phyloP scores from a whole-genome alignment of 1,139 yeast species.

The Taphrina pruni region DNA sequence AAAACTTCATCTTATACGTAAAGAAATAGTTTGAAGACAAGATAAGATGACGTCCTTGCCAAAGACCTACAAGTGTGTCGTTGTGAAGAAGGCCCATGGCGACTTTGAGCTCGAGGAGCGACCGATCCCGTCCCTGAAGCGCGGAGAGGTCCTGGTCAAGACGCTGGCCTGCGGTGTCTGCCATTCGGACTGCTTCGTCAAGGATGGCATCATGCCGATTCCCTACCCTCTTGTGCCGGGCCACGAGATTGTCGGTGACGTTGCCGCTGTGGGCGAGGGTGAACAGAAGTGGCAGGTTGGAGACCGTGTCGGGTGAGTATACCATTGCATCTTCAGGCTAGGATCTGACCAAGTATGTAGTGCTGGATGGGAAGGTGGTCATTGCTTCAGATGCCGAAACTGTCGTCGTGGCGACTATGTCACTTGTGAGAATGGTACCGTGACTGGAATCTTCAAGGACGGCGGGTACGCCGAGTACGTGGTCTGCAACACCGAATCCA shows the following conservation, averaged over 20 bases:
- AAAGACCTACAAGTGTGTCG: conserved; percentile 20
- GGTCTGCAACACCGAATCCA: conserved; percentile 26
- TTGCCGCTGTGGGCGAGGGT: conserved; percentile 60
- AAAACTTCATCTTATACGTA: no score
- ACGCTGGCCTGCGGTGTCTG: conserved; percentile 71
- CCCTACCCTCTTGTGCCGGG: conserved; percentile 58
- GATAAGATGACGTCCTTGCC: conserved; percentile 15
- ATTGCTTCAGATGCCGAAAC: conserved; percentile 22
- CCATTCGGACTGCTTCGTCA: conserved; percentile 73
- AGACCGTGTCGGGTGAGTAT: conserved; percentile 65
- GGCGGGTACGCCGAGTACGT: conserved; percentile 35
- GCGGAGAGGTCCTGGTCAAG: conserved; percentile 66
- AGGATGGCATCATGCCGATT: conserved; percentile 69
- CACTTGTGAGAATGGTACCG: conserved; percentile 30
- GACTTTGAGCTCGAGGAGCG: conserved; percentile 53
- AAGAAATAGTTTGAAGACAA: background rate
- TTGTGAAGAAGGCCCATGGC: conserved; percentile 29
- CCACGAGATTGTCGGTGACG: conserved; percentile 65
- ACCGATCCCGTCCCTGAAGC: conserved; percentile 65
- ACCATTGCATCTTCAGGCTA: no score
- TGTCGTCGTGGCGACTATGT: conserved; percentile 26
- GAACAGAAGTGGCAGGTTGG: conserved; percentile 76
- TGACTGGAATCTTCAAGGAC: conserved; percentile 30
- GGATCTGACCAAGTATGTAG: background rate
- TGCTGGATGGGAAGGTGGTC: conserved; percentile 49